Conservation (phyloP, 2,329 filamentous ascomycete genomes). For the Periconia sp. region DNA sequence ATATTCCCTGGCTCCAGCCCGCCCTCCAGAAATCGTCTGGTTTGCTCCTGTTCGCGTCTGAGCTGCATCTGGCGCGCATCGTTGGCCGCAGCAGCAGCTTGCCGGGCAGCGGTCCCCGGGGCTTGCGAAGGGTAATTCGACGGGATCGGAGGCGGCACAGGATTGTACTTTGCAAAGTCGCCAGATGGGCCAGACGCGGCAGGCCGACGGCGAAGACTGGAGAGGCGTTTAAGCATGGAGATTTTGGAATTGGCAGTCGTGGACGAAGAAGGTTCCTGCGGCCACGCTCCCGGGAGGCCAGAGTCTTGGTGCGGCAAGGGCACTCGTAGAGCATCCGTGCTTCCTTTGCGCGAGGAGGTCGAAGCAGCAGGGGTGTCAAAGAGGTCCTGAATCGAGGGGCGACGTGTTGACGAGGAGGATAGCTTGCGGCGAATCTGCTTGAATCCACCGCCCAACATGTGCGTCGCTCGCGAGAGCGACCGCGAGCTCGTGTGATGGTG, state of each 20-base stretch:
- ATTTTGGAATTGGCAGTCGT: slow-evolving; percentile 21
- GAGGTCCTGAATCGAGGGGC: slow-evolving; percentile 36
- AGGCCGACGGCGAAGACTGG: slow-evolving; percentile 39
- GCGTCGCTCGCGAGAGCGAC: slow-evolving; percentile 38
- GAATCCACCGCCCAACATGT: slow-evolving; percentile 33
- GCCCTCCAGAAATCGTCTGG: slow-evolving; percentile 38
- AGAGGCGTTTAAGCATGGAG: slow-evolving; percentile 35
- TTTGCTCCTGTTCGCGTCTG: slow-evolving; percentile 40
- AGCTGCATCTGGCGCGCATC: slow-evolving; percentile 36
- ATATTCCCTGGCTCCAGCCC: slow-evolving; percentile 13
- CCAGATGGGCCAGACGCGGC: slow-evolving; percentile 35
- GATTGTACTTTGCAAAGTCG: slow-evolving; percentile 31
- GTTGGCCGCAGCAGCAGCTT: slow-evolving; percentile 44
- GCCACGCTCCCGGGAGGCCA: slow-evolving; percentile 25
- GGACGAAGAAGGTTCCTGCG: slow-evolving; percentile 14
- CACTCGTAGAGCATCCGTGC: slow-evolving; percentile 27
- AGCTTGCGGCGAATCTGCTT: slow-evolving; percentile 43
- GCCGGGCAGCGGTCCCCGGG: slow-evolving; percentile 39
- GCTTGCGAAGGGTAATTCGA: slow-evolving; percentile 24
- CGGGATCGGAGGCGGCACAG: slow-evolving; percentile 27
- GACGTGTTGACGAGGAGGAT: slow-evolving; percentile 36
- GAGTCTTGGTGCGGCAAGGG: slow-evolving; percentile 43
- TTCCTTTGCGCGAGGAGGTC: slow-evolving; percentile 22
- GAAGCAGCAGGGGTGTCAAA: slow-evolving; percentile 26
- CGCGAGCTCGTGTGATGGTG: slow-evolving; percentile 27